A percentile compares a stretch with the other conserved stretches of the same genome.
phyloP scores from a whole-genome alignment of 257 asterid species.

The Cynanchum wilfordii region DNA sequence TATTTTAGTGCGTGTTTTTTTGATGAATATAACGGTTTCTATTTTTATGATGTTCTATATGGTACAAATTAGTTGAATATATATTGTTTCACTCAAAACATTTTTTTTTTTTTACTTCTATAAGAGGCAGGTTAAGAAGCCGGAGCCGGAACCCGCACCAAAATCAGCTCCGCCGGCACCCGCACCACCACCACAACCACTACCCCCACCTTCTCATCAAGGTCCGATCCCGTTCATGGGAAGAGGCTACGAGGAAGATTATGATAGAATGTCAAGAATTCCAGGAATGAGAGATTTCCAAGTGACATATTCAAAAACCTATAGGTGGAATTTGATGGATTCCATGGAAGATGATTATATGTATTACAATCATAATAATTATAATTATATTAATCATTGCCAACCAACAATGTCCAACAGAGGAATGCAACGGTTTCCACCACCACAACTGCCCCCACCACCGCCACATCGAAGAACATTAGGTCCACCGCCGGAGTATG shows the following conservation, averaged over 20 bases:
- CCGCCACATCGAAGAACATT: background rate
- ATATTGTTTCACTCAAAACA: too few relatives aligned
- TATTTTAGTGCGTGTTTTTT: too few relatives aligned
- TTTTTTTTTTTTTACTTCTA: background rate
- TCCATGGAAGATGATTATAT: background rate
- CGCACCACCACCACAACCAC: background rate
- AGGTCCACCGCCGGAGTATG: background rate
- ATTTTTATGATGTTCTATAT: too few relatives aligned
- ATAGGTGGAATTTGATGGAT: conserved; percentile 1
- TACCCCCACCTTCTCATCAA: background rate
- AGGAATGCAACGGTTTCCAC: background rate
- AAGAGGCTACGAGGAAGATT: conserved; percentile 1
- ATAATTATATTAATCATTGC: background rate
- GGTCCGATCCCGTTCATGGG: background rate
- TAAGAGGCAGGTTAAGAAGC: background rate
- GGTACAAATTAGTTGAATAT: background rate
- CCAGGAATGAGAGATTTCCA: conserved; percentile 6
- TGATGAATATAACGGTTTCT: too few relatives aligned
- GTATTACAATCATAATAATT: background rate
- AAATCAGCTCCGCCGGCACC: background rate
- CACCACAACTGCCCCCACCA: background rate
- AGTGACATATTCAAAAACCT: conserved; percentile 8
- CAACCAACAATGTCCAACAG: background rate
- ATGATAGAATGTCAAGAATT: background rate
- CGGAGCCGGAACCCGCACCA: background rate